Evolutionary conservation across 352 stramenopile species (phyloP), one percentile per base, ranked within the genome.

Genomic region (Pythium plurisporium): DNA sequence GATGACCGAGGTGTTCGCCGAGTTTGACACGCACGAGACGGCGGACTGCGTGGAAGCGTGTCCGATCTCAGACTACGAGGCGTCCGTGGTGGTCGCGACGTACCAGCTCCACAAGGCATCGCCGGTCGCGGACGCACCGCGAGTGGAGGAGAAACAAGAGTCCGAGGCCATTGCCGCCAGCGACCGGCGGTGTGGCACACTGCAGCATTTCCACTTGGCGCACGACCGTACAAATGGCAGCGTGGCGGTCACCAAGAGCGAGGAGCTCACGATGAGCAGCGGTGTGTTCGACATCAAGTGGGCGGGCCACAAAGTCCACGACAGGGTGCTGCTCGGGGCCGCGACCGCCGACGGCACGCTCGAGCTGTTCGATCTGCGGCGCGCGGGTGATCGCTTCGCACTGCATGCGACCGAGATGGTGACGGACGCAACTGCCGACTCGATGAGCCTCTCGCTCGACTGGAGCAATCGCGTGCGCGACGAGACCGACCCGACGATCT

Each of bases 241-340:
- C 11, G 71, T 91, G 14, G 37, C 53, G 7, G 66, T 87, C 41
- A 47, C 31, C n/a, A 83, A 89, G 46, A 30, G 68, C 19, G 59
- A 87, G 37, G 65, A 80, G 41, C 55, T 73, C 14, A 56, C 64
- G 38, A 76, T 74, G 6, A 65, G 64, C n/a, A 89, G 76, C 47
- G 84, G 84, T 25, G 69, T 94, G 25, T 91, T 94, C 25, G 84
- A 94, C 46, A 86, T 90, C 61, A 94, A 94, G 55, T 94, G 84
- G 84, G 81, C 75, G 8, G 57, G 72, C 9, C 65, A 86, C 43
- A 49, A 37, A 3, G 66, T 89, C 33, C 64, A 76, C 10, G 69
- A 67, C 38, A 81, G 79, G 29, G 78, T 74, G 22, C 30, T 92
- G 47, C 55, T 94, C 17, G 82, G 69, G 3, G 65, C 78, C 14